Percentiles rank a stretch among this genome's conserved stretches.
Conservation (phyloP, 805 yeast species). For the Crinitomyces ghanaensis region DNA sequence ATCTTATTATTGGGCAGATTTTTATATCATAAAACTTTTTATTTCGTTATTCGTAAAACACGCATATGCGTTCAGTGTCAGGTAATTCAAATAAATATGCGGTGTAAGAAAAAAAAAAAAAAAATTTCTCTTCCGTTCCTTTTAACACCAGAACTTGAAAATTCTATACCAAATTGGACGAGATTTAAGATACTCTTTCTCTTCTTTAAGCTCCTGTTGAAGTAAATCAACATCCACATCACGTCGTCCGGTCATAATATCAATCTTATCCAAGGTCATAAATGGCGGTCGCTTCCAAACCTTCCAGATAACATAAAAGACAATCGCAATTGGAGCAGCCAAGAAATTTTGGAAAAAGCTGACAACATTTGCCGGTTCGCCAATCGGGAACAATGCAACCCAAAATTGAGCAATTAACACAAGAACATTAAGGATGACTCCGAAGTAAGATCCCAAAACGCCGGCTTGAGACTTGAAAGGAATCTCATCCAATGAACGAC, state of each 20-base stretch:
- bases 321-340: conserved; percentile 31
- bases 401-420: conserved; percentile 58
- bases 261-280: conserved; percentile 39
- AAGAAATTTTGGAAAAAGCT: conserved; percentile 40
- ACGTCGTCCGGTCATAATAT: conserved; percentile 53
- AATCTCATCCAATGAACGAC: conserved; percentile 52
- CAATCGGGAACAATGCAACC: conserved; percentile 60
- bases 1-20: too few species aligned
- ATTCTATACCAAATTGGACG: conserved; percentile 39
- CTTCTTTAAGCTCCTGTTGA: conserved; percentile 44
- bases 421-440: conserved; percentile 41
- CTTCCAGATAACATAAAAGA: conserved; percentile 40
- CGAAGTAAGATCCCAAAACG: conserved; percentile 48
- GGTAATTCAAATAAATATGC: too few species aligned
- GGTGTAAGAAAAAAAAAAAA: too few species aligned
- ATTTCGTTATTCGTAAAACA: too few species aligned
- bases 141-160: conserved; percentile 37
- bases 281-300: conserved; percentile 32
- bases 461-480: conserved; percentile 55
- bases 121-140: too few species aligned
- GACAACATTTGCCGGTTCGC: conserved; percentile 28
- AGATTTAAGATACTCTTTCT: conserved; percentile 30
- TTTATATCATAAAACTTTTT: too few species aligned
- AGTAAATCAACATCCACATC: conserved; percentile 43
- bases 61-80: too few species aligned